These are phyloP conservation scores for Evansstolkia leycettana DNA, from an alignment of 495 filamentous ascomycete genomes.

Conservation along the genomic window DNA sequence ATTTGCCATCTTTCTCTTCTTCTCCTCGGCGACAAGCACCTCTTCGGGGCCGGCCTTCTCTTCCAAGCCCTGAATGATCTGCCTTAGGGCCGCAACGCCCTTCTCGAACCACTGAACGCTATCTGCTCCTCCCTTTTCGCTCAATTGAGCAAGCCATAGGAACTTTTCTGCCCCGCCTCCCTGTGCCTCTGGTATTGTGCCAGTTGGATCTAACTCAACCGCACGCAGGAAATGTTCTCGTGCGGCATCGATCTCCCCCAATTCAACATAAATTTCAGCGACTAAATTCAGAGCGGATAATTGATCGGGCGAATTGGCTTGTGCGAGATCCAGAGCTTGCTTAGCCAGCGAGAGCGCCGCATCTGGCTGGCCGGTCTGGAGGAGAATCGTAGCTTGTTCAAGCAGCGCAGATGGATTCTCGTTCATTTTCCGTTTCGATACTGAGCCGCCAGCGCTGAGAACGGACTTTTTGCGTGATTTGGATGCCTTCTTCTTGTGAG, in stretches of 20 bases:
- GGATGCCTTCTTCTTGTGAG: slow-evolving; percentile 33
- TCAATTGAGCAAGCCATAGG: slow-evolving; percentile 87
- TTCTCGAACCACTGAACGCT: slow-evolving; percentile 83
- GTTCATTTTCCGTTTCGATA: slow-evolving; percentile 35
- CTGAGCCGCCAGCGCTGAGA: slow-evolving; percentile 29
- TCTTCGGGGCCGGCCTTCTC: slow-evolving; percentile 26
- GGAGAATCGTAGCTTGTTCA: slow-evolving; percentile 51
- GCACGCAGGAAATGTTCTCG: slow-evolving; percentile 56
- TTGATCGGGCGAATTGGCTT: slow-evolving; percentile 24
- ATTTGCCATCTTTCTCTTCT: slow-evolving; percentile 65
- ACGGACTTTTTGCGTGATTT: slow-evolving; percentile 34
- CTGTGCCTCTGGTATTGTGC: slow-evolving; percentile 41
- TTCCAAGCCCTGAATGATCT: slow-evolving; percentile 46
- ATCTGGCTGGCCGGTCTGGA: slow-evolving; percentile 59
- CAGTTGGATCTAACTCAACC: slow-evolving; percentile 60
- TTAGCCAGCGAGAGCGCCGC: slow-evolving; percentile 55
- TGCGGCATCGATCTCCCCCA: slow-evolving; percentile 67
- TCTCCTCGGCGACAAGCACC: slow-evolving; percentile 41
- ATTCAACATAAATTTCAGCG: slow-evolving; percentile 73
- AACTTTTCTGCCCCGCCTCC: slow-evolving; percentile 91
- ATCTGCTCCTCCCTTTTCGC: slow-evolving; percentile 69
- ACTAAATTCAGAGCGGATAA: slow-evolving; percentile 64
- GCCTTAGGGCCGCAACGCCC: slow-evolving; percentile 57
- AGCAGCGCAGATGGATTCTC: slow-evolving; percentile 44
- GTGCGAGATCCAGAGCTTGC: slow-evolving; percentile 41